Percentiles rank a stretch among this genome's conserved stretches.
Evolutionary conservation across 1,139 yeast species (phyloP).

Genomic region (Hemisphaericaspora xylofermentans): DNA sequence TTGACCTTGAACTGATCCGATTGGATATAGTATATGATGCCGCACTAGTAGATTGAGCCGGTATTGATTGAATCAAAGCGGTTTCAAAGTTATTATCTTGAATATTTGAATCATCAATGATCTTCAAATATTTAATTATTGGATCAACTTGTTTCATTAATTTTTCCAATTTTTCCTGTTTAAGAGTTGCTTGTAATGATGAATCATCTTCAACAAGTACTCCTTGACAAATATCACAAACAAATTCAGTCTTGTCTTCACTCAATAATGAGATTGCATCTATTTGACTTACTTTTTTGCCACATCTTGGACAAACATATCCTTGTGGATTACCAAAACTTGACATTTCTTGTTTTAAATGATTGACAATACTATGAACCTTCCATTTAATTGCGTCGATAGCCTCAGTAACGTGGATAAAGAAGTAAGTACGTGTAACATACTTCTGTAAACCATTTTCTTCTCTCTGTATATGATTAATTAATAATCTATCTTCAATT

Average conservation of each 20-base stretch:
- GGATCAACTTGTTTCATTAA: slow-evolving; percentile 91
- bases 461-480: slow-evolving; percentile 75
- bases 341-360: slow-evolving; percentile 75
- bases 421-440: slow-evolving; percentile 74
- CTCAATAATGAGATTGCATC: slow-evolving; percentile 84
- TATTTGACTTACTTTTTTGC: slow-evolving; percentile 73
- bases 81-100: slow-evolving; percentile 88
- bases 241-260: slow-evolving; percentile 75
- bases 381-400: slow-evolving; percentile 97
- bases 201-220: slow-evolving; percentile 84
- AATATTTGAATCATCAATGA: slow-evolving; percentile 79
- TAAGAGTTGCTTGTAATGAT: slow-evolving; percentile 74
- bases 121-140: slow-evolving; percentile 75
- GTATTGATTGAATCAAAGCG: slow-evolving; percentile 75
- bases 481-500: slow-evolving; percentile 76
- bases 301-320: slow-evolving; percentile 85
- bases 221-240: slow-evolving; percentile 83
- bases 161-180: slow-evolving; percentile 79
- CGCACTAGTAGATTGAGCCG: slow-evolving; percentile 71
- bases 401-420: slow-evolving; percentile 87
- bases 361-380: slow-evolving; percentile 80
- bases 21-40: slow-evolving; percentile 58
- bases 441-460: slow-evolving; percentile 74
- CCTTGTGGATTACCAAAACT: slow-evolving; percentile 91
- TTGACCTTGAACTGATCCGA: slow-evolving; percentile 31